Conservation (phyloP, 768 basidiomycete species). For the Lentinula sp. region DNA sequence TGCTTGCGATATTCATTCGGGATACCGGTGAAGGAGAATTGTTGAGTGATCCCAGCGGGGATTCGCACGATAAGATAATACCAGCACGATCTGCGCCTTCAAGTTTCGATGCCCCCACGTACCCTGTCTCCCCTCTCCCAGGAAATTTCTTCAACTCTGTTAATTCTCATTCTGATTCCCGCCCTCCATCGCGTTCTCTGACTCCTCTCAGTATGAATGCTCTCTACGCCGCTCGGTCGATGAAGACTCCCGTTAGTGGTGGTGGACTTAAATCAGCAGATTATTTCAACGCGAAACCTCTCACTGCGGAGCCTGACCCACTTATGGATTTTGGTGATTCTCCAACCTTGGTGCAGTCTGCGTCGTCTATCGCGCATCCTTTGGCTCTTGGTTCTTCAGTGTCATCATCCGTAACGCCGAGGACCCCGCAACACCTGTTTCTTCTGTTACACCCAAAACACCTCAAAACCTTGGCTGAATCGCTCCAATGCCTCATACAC, state of each 20-base stretch:
- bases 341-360: background rate
- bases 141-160: background rate
- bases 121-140: constrained; percentile 2
- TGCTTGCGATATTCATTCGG: constrained; percentile 79
- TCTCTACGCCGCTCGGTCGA: background rate
- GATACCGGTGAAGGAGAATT: constrained; percentile 49
- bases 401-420: constrained; percentile 5
- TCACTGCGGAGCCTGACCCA: background rate
- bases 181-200: constrained; percentile 7
- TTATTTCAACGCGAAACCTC: background rate
- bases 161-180: background rate
- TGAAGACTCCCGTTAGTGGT: background rate
- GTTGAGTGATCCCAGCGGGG: constrained; percentile 64
- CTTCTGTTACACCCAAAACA: background rate
- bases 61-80: constrained; percentile 10
- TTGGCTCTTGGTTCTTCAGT: background rate
- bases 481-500: background rate
- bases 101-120: background rate
- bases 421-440: constrained; percentile 6
- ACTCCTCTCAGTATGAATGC: background rate
- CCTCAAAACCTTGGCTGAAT: constrained; percentile 14
- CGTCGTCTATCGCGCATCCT: background rate
- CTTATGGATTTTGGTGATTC: background rate
- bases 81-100: background rate
- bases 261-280: background rate